Conservation (phyloP, 352 stramenopile species). For the Globisporangium orthogonon region DNA sequence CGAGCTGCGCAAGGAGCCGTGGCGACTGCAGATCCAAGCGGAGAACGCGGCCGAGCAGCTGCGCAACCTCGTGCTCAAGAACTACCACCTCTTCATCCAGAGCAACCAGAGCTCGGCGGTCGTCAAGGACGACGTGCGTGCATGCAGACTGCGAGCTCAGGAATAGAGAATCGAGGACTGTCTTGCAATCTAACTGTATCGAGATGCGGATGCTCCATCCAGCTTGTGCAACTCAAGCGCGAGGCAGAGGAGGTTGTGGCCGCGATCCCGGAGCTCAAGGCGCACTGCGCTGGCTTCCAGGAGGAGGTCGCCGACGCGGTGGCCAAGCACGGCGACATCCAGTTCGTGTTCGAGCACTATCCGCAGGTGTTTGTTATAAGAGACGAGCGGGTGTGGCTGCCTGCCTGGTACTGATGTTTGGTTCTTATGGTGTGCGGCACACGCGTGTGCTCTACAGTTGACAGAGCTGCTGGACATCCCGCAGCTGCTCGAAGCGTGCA, state of each 20-base stretch:
- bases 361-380: conserved; percentile 33
- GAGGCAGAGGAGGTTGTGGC: conserved; percentile 47
- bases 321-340: conserved; percentile 71
- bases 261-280: conserved; percentile 49
- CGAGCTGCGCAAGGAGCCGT: conserved; percentile 83
- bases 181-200: background rate
- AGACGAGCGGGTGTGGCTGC: too few species aligned
- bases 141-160: background rate
- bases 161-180: too few species aligned
- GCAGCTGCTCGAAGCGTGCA: conserved; percentile 95
- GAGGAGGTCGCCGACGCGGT: conserved; percentile 49
- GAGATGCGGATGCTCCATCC: background rate
- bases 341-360: conserved; percentile 90
- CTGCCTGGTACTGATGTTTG: too few species aligned
- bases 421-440: too few species aligned
- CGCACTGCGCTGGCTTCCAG: conserved; percentile 45
- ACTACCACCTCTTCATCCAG: conserved; percentile 90
- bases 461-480: conserved; percentile 97
- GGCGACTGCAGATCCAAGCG: conserved; percentile 72
- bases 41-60: conserved; percentile 74
- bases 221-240: conserved; percentile 64
- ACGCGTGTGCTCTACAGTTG: conserved; percentile 40
- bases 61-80: conserved; percentile 76
- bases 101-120: conserved; percentile 83
- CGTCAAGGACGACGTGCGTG: conserved; percentile 67